Percentiles rank a stretch among this genome's conserved stretches.
These are phyloP conservation scores for Leccinum longicurvipes DNA, from an alignment of 768 basidiomycete genomes.

Conservation along the genomic window DNA sequence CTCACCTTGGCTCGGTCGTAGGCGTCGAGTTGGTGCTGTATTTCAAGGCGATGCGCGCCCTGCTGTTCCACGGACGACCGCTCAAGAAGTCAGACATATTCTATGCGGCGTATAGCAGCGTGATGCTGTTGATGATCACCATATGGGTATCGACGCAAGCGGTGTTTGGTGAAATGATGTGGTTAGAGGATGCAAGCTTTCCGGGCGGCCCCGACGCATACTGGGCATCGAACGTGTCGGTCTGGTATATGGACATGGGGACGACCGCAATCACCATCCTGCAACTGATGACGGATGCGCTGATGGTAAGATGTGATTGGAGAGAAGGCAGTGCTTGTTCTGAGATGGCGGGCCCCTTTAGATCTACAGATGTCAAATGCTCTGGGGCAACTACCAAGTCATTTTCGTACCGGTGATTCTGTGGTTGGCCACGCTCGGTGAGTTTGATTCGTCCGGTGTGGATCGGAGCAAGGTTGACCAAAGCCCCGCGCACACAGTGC, in stretches of 20 bases:
- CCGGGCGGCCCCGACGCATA: constrained; percentile 38
- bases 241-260: constrained; percentile 32
- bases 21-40: constrained; percentile 26
- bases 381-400: constrained; percentile 26
- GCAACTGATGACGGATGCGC: constrained; percentile 36
- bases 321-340: not conserved
- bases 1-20: not conserved
- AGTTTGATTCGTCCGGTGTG: not conserved
- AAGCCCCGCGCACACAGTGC: constrained; percentile 3
- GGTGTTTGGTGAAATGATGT: constrained; percentile 35
- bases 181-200: constrained; percentile 30
- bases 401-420: constrained; percentile 18
- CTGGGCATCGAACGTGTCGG: constrained; percentile 21
- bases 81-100: constrained; percentile 14
- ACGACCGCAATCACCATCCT: constrained; percentile 27
- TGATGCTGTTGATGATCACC: constrained; percentile 32
- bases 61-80: constrained; percentile 4
- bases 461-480: not conserved
- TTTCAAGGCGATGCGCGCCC: constrained; percentile 20
- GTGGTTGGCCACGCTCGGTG: constrained; percentile 27
- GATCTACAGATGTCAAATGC: constrained; percentile 38
- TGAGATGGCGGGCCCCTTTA: constrained; percentile 14
- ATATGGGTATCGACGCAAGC: constrained; percentile 28
- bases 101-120: constrained; percentile 25
- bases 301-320: constrained; percentile 31